Base-by-base conservation (phyloP, 1,284 basidiomycete species). In the Rhodofomes roseus region DNA sequence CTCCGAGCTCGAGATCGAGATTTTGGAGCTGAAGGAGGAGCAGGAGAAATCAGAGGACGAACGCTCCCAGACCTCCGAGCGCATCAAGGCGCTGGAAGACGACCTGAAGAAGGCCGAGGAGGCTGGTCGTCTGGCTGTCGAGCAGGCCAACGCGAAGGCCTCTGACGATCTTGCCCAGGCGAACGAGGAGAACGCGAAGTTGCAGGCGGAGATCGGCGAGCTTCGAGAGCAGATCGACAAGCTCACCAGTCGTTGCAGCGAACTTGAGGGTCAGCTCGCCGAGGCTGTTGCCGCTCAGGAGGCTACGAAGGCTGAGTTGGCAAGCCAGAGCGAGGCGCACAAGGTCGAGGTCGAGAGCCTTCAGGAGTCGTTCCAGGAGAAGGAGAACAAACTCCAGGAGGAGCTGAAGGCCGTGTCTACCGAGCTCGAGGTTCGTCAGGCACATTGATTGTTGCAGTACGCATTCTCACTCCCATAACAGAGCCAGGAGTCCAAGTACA, bases 1-100 rank as follows among this genome's bases (percentile, higher is more conserved):
- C 14, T 90, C 87, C 1, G 87, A 91, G 63, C 79, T 94, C 14
- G 90, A 95, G 74, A 76, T 90, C 51, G 88, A 93, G 68, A 80
- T 93, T 39, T 76, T 94, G 56, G 92, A 94, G 73, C 71, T 90
- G 60, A 90, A 83, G 70, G 89, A 91, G 66, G 78, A 78, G 25
- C 82, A 87, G 63, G 90, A 93, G 63, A 77, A 77, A 37, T 76
- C 78, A 4, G 85, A 87, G 63, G 89, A 90, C 58, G 81, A 81
- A 46, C 81, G 80, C 55, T 76, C 74, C 46, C 76, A 77, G 64
- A 72, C 79, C 9, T 67, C 80, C 50, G 70, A 73, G n/a, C 80
- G 74, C 51, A 74, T 90, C 51, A 79, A 81, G 64, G 66, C 67
- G 11, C 70, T 89, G 51, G 84, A 89, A 68, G 76, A 74, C 40